A percentile compares a stretch with the other conserved stretches of the same genome.
These are phyloP conservation scores for Amanita jacksonii DNA, from an alignment of 768 basidiomycete species.

Conservation along the genomic window DNA sequence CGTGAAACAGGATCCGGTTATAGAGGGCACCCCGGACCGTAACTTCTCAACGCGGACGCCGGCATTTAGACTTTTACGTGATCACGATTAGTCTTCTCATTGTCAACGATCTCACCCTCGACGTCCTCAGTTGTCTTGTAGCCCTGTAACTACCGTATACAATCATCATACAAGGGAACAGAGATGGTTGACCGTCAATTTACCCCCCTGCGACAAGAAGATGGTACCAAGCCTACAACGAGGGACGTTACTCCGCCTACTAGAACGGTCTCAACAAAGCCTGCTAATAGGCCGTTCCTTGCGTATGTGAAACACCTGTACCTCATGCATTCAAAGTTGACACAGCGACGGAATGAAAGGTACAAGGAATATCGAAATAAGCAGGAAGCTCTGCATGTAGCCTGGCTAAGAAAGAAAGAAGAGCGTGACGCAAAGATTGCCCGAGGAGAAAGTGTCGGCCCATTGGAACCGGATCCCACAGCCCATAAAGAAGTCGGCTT, in stretches of 20 bases:
- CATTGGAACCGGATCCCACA: slow-evolving; percentile 67
- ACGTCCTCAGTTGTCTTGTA: too few relatives aligned
- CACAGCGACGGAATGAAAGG: slow-evolving; percentile 22
- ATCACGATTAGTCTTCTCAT: too few relatives aligned
- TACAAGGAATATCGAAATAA: slow-evolving; percentile 58
- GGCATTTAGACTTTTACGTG: too few relatives aligned
- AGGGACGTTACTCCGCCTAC: slow-evolving; percentile 55
- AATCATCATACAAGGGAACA: too few relatives aligned
- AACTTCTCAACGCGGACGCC: too few relatives aligned
- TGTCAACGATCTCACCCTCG: too few relatives aligned
- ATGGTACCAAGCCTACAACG: slow-evolving; percentile 40
- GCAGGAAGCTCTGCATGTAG: slow-evolving; percentile 50
- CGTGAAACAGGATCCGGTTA: too few relatives aligned
- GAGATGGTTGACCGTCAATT: slow-evolving; percentile 27
- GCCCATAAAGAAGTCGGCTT: slow-evolving; percentile 56
- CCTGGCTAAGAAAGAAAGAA: slow-evolving; percentile 61
- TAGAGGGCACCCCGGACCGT: too few relatives aligned
- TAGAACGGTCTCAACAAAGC: slow-evolving; percentile 70
- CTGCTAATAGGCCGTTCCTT: slow-evolving; percentile 80
- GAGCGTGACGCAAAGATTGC: slow-evolving; percentile 66
- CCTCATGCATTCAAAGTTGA: neutral
- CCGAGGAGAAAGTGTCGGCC: slow-evolving; percentile 63
- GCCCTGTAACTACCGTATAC: too few relatives aligned
- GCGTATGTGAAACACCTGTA: slow-evolving; percentile 35
- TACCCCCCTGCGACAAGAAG: slow-evolving; percentile 28